Evolutionary conservation across 495 filamentous ascomycete species (phyloP).

Genomic region (Hapsidospora chrysogenum): DNA sequence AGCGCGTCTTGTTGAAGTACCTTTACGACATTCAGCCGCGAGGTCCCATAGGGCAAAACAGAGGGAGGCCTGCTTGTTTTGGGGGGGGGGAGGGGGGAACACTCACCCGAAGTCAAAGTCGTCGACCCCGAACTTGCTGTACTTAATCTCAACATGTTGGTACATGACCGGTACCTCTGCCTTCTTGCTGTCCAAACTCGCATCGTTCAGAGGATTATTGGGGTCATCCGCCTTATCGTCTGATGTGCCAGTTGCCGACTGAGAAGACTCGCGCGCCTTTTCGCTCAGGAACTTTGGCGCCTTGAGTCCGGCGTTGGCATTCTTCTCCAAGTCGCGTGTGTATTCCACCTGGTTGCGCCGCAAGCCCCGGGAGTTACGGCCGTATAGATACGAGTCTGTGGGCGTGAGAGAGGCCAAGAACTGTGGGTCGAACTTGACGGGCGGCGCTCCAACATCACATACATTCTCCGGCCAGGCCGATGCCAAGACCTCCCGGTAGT

Average conservation of each 20-base stretch:
- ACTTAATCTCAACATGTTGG: conserved; percentile 85
- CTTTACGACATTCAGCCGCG: conserved; percentile 22
- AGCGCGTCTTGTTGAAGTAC: conserved; percentile 80
- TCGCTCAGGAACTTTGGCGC: conserved; percentile 89
- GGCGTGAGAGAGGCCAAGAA: conserved; percentile 49
- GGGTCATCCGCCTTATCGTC: conserved; percentile 40
- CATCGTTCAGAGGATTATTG: conserved; percentile 39
- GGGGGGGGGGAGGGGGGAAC: not conserved
- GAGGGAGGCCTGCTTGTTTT: not conserved
- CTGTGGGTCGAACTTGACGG: conserved; percentile 56
- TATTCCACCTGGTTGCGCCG: conserved; percentile 74
- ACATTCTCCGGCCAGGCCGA: conserved; percentile 80
- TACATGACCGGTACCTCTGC: conserved; percentile 73
- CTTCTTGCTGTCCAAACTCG: conserved; percentile 43
- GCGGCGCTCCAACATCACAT: conserved; percentile 71
- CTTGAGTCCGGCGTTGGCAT: conserved; percentile 26
- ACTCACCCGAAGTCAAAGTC: conserved; percentile 91
- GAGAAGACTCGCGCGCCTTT: conserved; percentile 54
- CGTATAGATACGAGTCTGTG: conserved; percentile 55
- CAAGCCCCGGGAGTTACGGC: conserved; percentile 55
- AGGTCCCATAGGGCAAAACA: not conserved
- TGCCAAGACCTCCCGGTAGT: conserved; percentile 71
- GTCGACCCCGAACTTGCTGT: conserved; percentile 91
- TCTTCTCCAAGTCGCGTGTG: conserved; percentile 42
- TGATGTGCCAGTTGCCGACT: conserved; percentile 27